phyloP scores from a whole-genome alignment of 2,329 filamentous ascomycete genomes.

The Verticillium klebahnii region DNA sequence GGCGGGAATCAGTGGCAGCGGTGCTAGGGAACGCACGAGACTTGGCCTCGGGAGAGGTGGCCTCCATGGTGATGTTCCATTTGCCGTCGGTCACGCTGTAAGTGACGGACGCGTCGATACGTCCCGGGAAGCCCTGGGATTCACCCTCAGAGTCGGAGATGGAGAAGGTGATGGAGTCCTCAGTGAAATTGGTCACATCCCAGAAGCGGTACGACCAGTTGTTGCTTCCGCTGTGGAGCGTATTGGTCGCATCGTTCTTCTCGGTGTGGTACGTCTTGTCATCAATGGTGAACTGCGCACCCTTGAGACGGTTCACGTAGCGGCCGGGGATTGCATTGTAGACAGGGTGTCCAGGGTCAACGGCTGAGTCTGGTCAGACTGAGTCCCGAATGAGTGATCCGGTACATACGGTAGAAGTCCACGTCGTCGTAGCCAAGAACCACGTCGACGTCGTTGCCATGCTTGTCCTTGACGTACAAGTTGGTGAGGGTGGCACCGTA shows the following conservation, averaged over 20 bases:
- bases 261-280: constrained; percentile 46
- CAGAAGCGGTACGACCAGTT: constrained; percentile 62
- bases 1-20: neutral
- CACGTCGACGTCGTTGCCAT: constrained; percentile 56
- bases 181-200: constrained; percentile 51
- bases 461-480: constrained; percentile 58
- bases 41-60: constrained; percentile 43
- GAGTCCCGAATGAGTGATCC: neutral
- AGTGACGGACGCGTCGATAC: constrained; percentile 56
- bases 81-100: constrained; percentile 54
- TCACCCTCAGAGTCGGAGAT: constrained; percentile 55
- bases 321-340: constrained; percentile 59
- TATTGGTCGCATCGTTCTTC: constrained; percentile 50
- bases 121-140: constrained; percentile 56
- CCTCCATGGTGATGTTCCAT: constrained; percentile 58
- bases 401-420: constrained; percentile 44
- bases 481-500: constrained; percentile 60
- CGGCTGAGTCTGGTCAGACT: constrained; percentile 19
- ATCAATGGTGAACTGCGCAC: constrained; percentile 51
- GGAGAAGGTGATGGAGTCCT: constrained; percentile 60
- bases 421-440: constrained; percentile 61
- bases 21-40: constrained; percentile 28
- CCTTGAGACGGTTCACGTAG: constrained; percentile 61
- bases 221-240: constrained; percentile 54
- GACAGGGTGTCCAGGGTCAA: constrained; percentile 49